These are phyloP conservation scores for Malus fusca DNA, from an alignment of 306 rosid genomes.

Conservation along the genomic window DNA sequence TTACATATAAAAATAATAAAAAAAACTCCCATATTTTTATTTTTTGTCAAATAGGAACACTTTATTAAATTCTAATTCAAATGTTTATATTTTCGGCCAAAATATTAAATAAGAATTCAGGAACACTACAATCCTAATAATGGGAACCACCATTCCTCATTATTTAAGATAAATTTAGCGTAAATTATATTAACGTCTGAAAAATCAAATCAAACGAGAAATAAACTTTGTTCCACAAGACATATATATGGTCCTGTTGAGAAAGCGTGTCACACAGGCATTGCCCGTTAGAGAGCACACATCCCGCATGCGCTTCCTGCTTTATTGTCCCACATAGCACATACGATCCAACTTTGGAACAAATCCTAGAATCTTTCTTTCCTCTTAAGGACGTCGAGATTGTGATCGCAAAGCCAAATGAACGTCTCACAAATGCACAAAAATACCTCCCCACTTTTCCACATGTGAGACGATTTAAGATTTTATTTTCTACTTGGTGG, in stretches of 20 bases:
- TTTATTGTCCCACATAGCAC: background rate
- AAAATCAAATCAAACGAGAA: background rate
- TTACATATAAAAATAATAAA: background rate
- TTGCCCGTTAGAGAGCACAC: background rate
- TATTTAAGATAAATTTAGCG: too few species aligned
- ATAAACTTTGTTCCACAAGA: background rate
- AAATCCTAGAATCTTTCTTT: slow-evolving; percentile 4
- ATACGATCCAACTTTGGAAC: slow-evolving; percentile 1
- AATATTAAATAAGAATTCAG: too few species aligned
- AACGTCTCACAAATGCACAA: background rate
- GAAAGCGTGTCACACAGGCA: background rate
- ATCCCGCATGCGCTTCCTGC: background rate
- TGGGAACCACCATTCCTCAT: too few species aligned
- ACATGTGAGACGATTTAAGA: background rate
- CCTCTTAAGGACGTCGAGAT: background rate
- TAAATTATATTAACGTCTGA: too few species aligned
- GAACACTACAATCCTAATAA: too few species aligned
- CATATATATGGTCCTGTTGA: background rate
- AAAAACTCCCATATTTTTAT: too few species aligned
- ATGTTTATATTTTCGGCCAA: too few species aligned
- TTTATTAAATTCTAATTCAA: too few species aligned
- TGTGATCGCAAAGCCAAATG: background rate
- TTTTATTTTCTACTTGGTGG: background rate
- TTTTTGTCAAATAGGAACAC: too few species aligned
- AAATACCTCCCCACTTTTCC: background rate